Conservation (phyloP, 768 basidiomycete species). For the Mycena galericulata region DNA sequence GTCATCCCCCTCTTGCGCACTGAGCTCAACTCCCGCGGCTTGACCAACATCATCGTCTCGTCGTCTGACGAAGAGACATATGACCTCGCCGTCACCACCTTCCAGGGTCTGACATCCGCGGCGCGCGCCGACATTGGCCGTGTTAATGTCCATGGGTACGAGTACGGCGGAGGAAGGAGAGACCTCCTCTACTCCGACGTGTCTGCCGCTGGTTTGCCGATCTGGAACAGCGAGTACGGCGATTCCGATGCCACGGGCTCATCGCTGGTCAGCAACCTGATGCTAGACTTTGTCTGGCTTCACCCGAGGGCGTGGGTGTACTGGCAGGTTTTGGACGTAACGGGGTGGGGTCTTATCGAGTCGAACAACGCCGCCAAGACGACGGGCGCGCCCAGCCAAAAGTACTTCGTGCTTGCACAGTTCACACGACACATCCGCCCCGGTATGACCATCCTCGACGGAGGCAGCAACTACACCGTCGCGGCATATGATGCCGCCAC, state of each 20-base stretch:
- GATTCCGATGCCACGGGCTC: constrained; percentile 33
- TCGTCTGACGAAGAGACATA: constrained; percentile 35
- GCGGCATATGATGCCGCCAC: constrained; percentile 28
- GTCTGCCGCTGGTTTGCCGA: constrained; percentile 21
- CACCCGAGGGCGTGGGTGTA: constrained; percentile 37
- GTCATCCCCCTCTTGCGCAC: constrained; percentile 31
- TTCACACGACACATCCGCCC: constrained; percentile 36
- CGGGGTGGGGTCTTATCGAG: constrained; percentile 33
- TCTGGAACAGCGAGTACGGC: constrained; percentile 37
- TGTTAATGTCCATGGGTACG: constrained; percentile 37
- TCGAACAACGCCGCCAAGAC: constrained; percentile 31
- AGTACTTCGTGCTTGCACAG: constrained; percentile 36
- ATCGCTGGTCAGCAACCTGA: constrained; percentile 31
- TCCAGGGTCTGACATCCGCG: constrained; percentile 10
- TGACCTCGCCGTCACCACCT: constrained; percentile 28
- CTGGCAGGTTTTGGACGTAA: constrained; percentile 33
- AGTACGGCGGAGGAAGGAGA: constrained; percentile 30
- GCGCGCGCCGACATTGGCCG: constrained; percentile 24
- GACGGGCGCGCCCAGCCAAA: constrained; percentile 27
- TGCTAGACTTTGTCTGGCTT: constrained; percentile 34
- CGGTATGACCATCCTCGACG: constrained; percentile 30
- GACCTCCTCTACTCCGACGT: constrained; percentile 26
- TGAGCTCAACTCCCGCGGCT: constrained; percentile 33
- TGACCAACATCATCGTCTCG: constrained; percentile 30
- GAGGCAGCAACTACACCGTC: constrained; percentile 20